A percentile compares a stretch with the other conserved stretches of the same genome.
Evolutionary conservation across 2,329 filamentous ascomycete species (phyloP).

Genomic region (Fusarium sp.): DNA sequence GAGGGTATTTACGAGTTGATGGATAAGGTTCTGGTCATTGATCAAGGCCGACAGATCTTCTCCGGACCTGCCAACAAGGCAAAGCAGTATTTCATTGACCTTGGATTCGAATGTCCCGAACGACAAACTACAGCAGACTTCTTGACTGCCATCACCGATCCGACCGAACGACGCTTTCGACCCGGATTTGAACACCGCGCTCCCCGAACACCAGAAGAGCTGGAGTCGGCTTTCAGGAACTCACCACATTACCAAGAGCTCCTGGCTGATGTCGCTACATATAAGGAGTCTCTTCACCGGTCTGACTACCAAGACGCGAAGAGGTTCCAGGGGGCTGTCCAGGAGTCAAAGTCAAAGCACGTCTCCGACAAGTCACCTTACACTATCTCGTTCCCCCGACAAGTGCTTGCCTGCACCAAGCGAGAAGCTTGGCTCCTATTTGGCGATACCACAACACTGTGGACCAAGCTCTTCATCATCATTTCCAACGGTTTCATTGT

Average conservation of each 20-base stretch:
- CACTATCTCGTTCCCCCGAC: slow-evolving; percentile 77
- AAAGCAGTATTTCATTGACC: slow-evolving; percentile 70
- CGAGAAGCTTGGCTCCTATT: slow-evolving; percentile 82
- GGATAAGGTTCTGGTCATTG: slow-evolving; percentile 84
- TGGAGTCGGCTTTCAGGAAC: slow-evolving; percentile 71
- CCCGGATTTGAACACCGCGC: slow-evolving; percentile 69
- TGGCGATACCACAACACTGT: slow-evolving; percentile 78
- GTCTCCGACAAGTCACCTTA: slow-evolving; percentile 76
- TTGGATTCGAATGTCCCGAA: slow-evolving; percentile 75
- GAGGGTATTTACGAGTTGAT: slow-evolving; percentile 62
- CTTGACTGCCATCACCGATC: slow-evolving; percentile 58
- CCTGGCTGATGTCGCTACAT: slow-evolving; percentile 65
- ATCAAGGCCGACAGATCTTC: slow-evolving; percentile 73
- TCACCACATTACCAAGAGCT: slow-evolving; percentile 69
- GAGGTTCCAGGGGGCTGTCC: slow-evolving; percentile 73
- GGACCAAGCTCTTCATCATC: slow-evolving; percentile 83
- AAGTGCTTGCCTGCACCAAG: slow-evolving; percentile 74
- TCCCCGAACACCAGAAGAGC: slow-evolving; percentile 74
- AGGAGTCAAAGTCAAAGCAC: slow-evolving; percentile 74
- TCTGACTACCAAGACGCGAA: slow-evolving; percentile 69
- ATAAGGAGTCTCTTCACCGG: slow-evolving; percentile 54
- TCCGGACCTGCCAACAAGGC: slow-evolving; percentile 71
- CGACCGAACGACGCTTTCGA: slow-evolving; percentile 73
- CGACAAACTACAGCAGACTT: slow-evolving; percentile 68
- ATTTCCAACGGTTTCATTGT: slow-evolving; percentile 78